These are phyloP conservation scores for Boletus insuetus DNA, from an alignment of 768 basidiomycete genomes.

Conservation along the genomic window DNA sequence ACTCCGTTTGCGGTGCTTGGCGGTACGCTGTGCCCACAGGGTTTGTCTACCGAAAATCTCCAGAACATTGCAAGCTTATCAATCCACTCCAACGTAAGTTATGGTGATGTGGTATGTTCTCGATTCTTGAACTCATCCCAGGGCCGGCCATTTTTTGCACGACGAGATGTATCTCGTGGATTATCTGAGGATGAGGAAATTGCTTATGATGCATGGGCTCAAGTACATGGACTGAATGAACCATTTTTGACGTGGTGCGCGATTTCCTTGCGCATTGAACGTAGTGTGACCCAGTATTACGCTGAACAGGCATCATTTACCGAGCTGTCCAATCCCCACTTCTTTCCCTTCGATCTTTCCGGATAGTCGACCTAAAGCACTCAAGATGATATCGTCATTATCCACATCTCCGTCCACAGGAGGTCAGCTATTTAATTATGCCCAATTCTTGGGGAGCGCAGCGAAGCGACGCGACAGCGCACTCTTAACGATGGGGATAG, in stretches of 20 bases:
- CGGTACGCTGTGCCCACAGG: constrained; percentile 49
- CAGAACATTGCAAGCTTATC: constrained; percentile 43
- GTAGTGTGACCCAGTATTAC: constrained; percentile 1
- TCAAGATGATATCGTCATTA: constrained; percentile 43
- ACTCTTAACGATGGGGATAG: constrained; percentile 38
- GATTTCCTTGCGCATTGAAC: background rate
- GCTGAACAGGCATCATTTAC: constrained; percentile 42
- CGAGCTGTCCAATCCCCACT: constrained; percentile 56
- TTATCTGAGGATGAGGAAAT: constrained; percentile 39
- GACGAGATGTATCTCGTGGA: constrained; percentile 60
- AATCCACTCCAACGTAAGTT: constrained; percentile 21
- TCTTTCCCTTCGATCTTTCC: constrained; percentile 55
- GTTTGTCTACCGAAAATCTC: constrained; percentile 25
- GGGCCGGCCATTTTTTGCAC: constrained; percentile 34
- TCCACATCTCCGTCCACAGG: constrained; percentile 41
- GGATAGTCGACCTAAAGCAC: constrained; percentile 11
- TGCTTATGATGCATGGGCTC: constrained; percentile 41
- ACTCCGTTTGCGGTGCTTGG: constrained; percentile 55
- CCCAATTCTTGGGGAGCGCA: constrained; percentile 46
- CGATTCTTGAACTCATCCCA: constrained; percentile 1
- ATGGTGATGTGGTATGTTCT: background rate
- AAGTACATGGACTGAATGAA: constrained; percentile 27
- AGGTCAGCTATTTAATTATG: constrained; percentile 48
- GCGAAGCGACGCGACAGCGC: constrained; percentile 38
- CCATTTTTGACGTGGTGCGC: constrained; percentile 39